phyloP scores from a whole-genome alignment of 139 green algal genomes.

The Tetraselmis chui region DNA sequence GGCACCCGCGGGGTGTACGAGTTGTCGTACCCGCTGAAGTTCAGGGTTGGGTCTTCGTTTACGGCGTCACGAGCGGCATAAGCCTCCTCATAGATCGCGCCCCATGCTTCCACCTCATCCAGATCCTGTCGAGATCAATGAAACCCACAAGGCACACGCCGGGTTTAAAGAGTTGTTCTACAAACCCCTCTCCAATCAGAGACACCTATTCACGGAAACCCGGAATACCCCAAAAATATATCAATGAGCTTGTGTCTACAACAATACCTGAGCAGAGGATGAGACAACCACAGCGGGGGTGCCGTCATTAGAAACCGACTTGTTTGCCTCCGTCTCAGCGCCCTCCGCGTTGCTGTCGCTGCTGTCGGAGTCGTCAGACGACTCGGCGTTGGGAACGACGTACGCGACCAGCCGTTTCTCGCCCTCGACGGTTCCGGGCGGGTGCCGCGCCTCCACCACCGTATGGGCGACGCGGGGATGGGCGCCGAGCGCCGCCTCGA shows the following conservation, averaged over 20 bases:
- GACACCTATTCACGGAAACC: no score
- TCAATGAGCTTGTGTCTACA: no score
- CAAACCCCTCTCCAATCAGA: background rate
- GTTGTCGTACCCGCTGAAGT: conserved; percentile 25
- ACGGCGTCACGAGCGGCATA: conserved; percentile 16
- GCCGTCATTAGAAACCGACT: no score
- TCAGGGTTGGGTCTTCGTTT: conserved; percentile 19
- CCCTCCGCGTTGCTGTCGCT: background rate
- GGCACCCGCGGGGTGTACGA: conserved; percentile 10
- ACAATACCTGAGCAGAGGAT: no score
- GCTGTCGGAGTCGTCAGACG: background rate
- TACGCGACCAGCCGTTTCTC: conserved; percentile 9
- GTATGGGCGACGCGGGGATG: background rate
- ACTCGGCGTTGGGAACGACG: background rate
- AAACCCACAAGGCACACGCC: background rate
- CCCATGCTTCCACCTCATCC: conserved; percentile 5
- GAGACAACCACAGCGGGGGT: no score
- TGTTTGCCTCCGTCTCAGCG: background rate
- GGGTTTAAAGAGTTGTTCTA: background rate
- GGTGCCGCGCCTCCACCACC: background rate
- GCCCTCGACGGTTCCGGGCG: background rate
- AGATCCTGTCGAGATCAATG: conserved; percentile 5
- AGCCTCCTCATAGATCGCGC: conserved; percentile 17
- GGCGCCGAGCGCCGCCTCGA: conserved; percentile 11
- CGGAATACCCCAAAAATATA: no score